A percentile compares a stretch with the other conserved stretches of the same genome.
Conservation (phyloP, 345 rosid species). For the Salix brachista region DNA sequence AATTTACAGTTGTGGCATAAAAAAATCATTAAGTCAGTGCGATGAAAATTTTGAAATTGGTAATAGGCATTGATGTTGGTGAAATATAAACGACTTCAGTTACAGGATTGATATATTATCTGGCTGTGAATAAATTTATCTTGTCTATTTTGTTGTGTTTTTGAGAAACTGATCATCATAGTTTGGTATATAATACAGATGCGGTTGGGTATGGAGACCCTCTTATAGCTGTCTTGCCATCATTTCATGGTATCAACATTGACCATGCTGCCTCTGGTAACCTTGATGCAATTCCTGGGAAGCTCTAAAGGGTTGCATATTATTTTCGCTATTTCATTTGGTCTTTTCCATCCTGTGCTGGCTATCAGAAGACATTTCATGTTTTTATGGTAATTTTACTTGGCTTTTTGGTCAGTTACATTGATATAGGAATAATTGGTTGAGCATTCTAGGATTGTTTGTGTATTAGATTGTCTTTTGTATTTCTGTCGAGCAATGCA, state of each 20-base stretch:
- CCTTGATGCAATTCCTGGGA: not conserved
- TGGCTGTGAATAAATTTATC: not conserved
- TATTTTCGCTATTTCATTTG: not conserved
- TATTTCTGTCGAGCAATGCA: not conserved
- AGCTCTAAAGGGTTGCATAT: not conserved
- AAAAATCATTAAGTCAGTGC: not conserved
- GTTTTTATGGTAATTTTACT: not conserved
- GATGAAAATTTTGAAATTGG: not conserved
- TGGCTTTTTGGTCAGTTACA: not conserved
- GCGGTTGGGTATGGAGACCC: slow-evolving; percentile 86
- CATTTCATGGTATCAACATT: slow-evolving; percentile 55
- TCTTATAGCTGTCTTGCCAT: slow-evolving; percentile 78
- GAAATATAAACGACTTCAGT: not conserved
- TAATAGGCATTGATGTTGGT: not conserved
- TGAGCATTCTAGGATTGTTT: not conserved
- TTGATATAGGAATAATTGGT: not conserved
- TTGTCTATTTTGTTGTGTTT: not conserved
- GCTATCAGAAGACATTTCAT: not conserved
- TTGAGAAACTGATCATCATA: not conserved
- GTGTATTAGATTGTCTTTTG: not conserved
- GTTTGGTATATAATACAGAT: slow-evolving; percentile 38
- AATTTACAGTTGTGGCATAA: not conserved
- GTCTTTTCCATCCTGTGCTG: not conserved
- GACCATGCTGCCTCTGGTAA: slow-evolving; percentile 13
- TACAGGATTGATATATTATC: not conserved